These are phyloP conservation scores for Cyclotella sp. DNA, from an alignment of 108 stramenopile species.

Conservation along the genomic window DNA sequence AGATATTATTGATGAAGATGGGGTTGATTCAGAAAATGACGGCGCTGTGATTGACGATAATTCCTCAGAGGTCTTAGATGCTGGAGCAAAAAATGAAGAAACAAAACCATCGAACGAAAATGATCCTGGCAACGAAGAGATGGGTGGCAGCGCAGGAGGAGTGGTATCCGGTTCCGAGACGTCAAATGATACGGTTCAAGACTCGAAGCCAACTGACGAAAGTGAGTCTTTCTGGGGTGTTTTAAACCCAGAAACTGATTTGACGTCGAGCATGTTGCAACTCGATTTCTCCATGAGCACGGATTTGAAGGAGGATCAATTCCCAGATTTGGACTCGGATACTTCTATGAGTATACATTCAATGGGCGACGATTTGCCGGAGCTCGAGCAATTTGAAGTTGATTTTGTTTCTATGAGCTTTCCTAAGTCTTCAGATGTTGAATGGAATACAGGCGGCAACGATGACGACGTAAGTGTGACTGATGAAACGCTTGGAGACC, in stretches of 20 bases:
- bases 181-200: too few species aligned
- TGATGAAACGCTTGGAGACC: neutral
- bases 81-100: neutral
- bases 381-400: neutral
- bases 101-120: too few species aligned
- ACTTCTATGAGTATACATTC: neutral
- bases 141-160: too few species aligned
- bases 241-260: neutral
- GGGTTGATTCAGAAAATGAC: neutral
- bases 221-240: too few species aligned
- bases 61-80: neutral
- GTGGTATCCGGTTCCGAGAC: too few species aligned
- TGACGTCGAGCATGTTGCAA: neutral
- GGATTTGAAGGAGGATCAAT: neutral
- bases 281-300: neutral
- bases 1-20: neutral
- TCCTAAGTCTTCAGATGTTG: neutral
- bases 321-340: neutral
- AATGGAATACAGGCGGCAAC: neutral
- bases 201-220: too few species aligned
- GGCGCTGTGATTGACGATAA: neutral
- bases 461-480: neutral
- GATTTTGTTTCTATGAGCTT: conserved; percentile 14
- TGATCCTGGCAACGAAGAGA: too few species aligned
- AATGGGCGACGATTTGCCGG: neutral